phyloP scores from a whole-genome alignment of 352 stramenopile genomes.

The Phytophthora meadii region DNA sequence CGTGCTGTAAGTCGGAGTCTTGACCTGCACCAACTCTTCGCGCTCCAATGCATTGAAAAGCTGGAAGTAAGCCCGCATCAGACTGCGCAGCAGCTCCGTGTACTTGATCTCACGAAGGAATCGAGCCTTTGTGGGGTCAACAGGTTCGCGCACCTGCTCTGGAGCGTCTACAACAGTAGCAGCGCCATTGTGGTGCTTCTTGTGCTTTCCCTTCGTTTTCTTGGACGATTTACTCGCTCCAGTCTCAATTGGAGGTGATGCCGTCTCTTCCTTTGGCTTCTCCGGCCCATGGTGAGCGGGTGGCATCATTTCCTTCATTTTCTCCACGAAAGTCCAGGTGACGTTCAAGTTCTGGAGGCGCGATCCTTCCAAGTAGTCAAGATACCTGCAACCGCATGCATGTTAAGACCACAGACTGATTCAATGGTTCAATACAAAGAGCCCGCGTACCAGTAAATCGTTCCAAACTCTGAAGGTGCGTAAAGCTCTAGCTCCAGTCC shows the following conservation, averaged over 20 bases:
- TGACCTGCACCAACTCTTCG: constrained; percentile 60
- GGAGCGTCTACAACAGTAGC: constrained; percentile 2
- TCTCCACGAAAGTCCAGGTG: constrained; percentile 85
- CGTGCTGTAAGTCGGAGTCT: constrained; percentile 65
- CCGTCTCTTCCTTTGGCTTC: constrained; percentile 19
- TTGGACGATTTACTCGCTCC: constrained; percentile 40
- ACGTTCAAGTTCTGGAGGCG: constrained; percentile 84
- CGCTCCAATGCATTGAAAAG: constrained; percentile 77
- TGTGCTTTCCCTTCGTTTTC: constrained; percentile 47
- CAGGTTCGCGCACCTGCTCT: constrained; percentile 18
- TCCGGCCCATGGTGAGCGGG: constrained; percentile 20
- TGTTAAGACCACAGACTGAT: constrained; percentile 6
- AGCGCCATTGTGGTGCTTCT: constrained; percentile 39
- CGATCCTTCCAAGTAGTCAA: constrained; percentile 87
- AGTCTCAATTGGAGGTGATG: constrained; percentile 10
- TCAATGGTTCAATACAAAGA: neutral
- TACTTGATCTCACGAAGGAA: constrained; percentile 83
- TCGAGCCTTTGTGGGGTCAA: constrained; percentile 60
- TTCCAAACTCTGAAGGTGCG: constrained; percentile 70
- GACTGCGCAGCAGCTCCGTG: constrained; percentile 73
- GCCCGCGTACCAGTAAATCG: constrained; percentile 71
- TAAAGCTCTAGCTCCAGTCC: constrained; percentile 85
- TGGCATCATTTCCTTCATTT: constrained; percentile 77
- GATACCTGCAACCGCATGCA: constrained; percentile 52
- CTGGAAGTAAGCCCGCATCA: constrained; percentile 87